Base-by-base conservation (phyloP, 371 early-diverging fungal species). In the Mucor irregularis region DNA sequence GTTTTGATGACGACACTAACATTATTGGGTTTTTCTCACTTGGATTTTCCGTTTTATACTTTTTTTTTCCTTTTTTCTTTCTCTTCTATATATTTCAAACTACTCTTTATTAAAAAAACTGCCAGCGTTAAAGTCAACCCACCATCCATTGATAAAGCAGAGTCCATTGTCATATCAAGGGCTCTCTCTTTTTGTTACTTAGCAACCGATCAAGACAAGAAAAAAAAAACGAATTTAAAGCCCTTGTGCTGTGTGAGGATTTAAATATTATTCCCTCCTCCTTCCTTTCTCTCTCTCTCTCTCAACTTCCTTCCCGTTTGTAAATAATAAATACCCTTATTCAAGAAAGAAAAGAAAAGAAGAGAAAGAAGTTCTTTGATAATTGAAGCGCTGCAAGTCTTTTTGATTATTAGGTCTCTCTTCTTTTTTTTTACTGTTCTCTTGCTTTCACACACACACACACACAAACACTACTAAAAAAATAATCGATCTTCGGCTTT, bases 291-390 rank as follows among this genome's bases (percentile, higher is more conserved):
- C 16, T 45, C 13, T 29, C 5, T n/a, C n/a, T n/a, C n/a, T n/a
- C n/a, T n/a, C n/a, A n/a, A n/a, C n/a, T n/a, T n/a, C n/a, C 40
- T 39, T 17, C 19, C 5, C 7, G 5, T 31, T 31, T 31, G 31
- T 31, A 31, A 31, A 46, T 24, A 29, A 26, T 28, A 10, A 16
- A 29, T 10, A 46, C 5, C 2, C 2, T 11, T 46, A 13, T 30
- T 10, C 30, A 25, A 19, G 16, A 26, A 17, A 46, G 3, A 46
- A 46, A 29, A 42, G 42, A 11, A 11, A 21, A 24, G 13, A 30
- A 46, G 30, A 24, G 19, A 44, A 44, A 46, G 30, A 46, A 46
- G n/a, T n/a, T n/a, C n/a, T n/a, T n/a, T n/a, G n/a, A n/a, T n/a
- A n/a, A n/a, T n/a, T n/a, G n/a, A n/a, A n/a, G n/a, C n/a, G n/a